Evolutionary conservation across 768 basidiomycete species (phyloP).

Genomic region (Cubamyces lactineus): DNA sequence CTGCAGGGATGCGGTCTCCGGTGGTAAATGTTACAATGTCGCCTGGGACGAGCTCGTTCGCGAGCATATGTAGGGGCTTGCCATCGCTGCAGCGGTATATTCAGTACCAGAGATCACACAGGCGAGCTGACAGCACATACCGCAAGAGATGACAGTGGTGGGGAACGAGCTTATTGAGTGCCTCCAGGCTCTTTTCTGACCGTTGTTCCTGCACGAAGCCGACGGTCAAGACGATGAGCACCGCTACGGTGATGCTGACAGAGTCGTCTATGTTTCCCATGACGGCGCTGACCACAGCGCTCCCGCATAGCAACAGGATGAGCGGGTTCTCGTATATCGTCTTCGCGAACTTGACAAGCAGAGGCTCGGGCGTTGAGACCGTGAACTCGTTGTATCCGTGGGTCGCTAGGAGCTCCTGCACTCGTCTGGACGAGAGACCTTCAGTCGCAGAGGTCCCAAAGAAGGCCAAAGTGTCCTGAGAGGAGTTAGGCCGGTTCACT

Average conservation of each 20-base stretch:
- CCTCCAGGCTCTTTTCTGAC: constrained; percentile 93
- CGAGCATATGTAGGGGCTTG: constrained; percentile 77
- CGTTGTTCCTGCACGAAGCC: constrained; percentile 95
- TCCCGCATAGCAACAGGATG: constrained; percentile 87
- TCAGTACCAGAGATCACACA: background rate
- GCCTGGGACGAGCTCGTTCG: constrained; percentile 96
- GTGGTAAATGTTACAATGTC: constrained; percentile 89
- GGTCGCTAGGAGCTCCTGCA: constrained; percentile 62
- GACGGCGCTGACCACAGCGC: constrained; percentile 83
- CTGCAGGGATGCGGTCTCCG: constrained; percentile 93
- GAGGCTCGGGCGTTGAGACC: constrained; percentile 78
- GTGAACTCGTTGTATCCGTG: constrained; percentile 96
- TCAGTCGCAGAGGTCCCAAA: constrained; percentile 64
- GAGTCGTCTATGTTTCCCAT: constrained; percentile 98
- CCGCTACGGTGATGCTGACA: constrained; percentile 88
- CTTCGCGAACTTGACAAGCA: constrained; percentile 87
- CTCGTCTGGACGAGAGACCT: constrained; percentile 66
- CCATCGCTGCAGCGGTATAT: constrained; percentile 48
- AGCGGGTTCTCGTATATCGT: constrained; percentile 95
- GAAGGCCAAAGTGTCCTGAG: constrained; percentile 72
- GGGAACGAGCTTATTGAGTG: constrained; percentile 94
- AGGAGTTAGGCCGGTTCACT: background rate
- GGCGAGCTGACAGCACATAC: constrained; percentile 28
- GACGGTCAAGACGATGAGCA: constrained; percentile 92
- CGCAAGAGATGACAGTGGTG: constrained; percentile 94